Evolutionary conservation across 441 rosid genomes (phyloP), one percentile per base, ranked within the genome.

Genomic region (Gossypium schwendimanii): DNA sequence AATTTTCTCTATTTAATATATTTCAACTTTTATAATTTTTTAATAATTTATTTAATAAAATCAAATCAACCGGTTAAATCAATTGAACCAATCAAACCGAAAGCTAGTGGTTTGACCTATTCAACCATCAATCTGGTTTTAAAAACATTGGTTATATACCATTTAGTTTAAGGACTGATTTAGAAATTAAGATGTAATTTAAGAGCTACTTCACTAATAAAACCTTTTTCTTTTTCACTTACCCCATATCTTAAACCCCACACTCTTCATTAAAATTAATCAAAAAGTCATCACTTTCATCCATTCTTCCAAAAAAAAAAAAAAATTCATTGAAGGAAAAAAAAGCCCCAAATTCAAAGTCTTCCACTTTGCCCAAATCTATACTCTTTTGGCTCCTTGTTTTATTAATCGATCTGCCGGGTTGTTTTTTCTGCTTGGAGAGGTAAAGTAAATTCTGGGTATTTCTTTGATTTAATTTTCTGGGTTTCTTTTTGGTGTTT

Each of bases 371-470:
- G 61, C 72, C 58, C 70, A 24, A 8, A 8, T 63, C 67, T 18
- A 24, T 72, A 2, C 6, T 71, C 41, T 62, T 70, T 14, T 6
- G 14, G 2, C 52, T 36, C 33, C 61, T 73, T 15, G 4, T 45
- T 26, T 11, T 10, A 9, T 66, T 41, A 9, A 31, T 11, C 41
- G 53, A 60, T 75, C 60, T 69, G 14, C 71, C 69, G 31, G 33
- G 44, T 73, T 50, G 58, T 49, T 75, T 20, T 54, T 20, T 54
- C 59, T 17, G 26, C 20, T 54, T 76, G 84, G 82, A 80, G 84
- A 80, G 86, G 86, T 83, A 74, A 74, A 41, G 12, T 44, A 1
- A 59, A 45, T 59, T 59, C 67, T 60, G 58, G 57, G 6, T 44
- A 4, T 45, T 17, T 18, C 14, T n/a, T 67, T 21, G 6, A 1